Evolutionary conservation across 1,139 yeast genomes (phyloP), one percentile per base, ranked within the genome.

Genomic region (Hansenula sp.): DNA sequence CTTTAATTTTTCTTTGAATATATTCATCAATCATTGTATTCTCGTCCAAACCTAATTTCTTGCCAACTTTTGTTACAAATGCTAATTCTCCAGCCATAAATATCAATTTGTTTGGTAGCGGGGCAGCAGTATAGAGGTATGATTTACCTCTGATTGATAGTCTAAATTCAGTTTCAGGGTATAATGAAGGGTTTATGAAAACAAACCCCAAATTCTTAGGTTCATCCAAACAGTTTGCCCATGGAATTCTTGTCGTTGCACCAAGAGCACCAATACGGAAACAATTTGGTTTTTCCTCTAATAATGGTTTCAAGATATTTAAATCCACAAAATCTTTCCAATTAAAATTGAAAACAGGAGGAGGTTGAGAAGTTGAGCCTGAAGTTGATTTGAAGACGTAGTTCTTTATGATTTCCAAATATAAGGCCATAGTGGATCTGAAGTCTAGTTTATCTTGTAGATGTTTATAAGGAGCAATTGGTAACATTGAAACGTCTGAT

Each of bases 291-390:
- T 63, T 65, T 44, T 66, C 68, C 24, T 54, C 58, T 8, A 65
- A 40, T 15, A 66, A 42, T 0, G 67, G 67, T 15, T 55, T 53
- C 37, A 66, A 48, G 17, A 63, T 63, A 38, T 55, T 53, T 53
- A 65, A 54, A 41, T 66, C 69, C 16, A 64, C 58, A 55, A 66
- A 66, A 47, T 65, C 70, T 41, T 52, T 55, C 70, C 70, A 66
- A 40, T 63, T 61, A 52, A 66, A 65, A 27, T 57, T 61, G 40
- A 65, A 57, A 11, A 53, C 59, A 0, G 68, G 69, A 3, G 66
- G 58, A 17, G 51, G 53, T 11, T 45, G 36, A 2, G 54, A 47
- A 3, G 53, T 54, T 27, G 55, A 56, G 1, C 50, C 51, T 6
- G 54, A 41, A 7, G 53, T 51, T n/a, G 62, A 49, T 27, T 58